These are phyloP conservation scores for Fragilariopsis cylindrus DNA, from an alignment of 108 stramenopile genomes.

Conservation along the genomic window DNA sequence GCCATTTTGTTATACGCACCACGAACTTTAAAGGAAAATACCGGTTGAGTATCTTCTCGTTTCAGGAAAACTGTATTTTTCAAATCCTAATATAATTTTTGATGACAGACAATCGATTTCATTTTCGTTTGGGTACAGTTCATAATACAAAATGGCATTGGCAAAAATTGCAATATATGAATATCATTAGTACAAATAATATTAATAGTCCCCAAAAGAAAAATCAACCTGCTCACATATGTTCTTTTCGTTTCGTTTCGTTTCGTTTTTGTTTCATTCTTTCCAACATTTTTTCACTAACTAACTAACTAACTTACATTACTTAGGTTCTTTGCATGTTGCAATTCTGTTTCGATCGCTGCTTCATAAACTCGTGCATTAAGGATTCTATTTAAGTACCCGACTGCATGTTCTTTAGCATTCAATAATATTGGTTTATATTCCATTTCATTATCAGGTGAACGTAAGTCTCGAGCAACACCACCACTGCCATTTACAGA, in stretches of 20 bases:
- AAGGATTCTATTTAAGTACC: conserved; percentile 84
- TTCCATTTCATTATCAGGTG: conserved; percentile 1
- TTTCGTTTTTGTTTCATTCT: too few relatives aligned
- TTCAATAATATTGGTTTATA: conserved; percentile 50
- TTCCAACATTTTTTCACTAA: neutral
- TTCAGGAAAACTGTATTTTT: conserved; percentile 82
- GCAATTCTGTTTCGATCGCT: conserved; percentile 93
- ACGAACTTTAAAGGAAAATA: conserved; percentile 97
- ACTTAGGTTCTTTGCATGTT: conserved; percentile 87
- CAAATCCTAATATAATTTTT: conserved; percentile 43
- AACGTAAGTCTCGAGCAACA: neutral
- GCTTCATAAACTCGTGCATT: conserved; percentile 96
- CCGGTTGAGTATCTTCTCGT: conserved; percentile 94
- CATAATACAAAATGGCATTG: too few relatives aligned
- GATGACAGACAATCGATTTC: too few relatives aligned
- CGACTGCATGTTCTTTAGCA: conserved; percentile 60
- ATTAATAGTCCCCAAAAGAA: too few relatives aligned
- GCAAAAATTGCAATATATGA: too few relatives aligned
- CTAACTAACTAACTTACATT: neutral
- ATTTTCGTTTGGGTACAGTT: too few relatives aligned
- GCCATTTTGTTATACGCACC: conserved; percentile 99
- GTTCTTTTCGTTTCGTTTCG: too few relatives aligned
- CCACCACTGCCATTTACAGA: too few relatives aligned
- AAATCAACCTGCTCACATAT: too few relatives aligned
- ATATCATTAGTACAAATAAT: too few relatives aligned